These are phyloP conservation scores for Kurtzmaniella quercitrusa DNA, from an alignment of 1,139 yeast species.

Conservation along the genomic window DNA sequence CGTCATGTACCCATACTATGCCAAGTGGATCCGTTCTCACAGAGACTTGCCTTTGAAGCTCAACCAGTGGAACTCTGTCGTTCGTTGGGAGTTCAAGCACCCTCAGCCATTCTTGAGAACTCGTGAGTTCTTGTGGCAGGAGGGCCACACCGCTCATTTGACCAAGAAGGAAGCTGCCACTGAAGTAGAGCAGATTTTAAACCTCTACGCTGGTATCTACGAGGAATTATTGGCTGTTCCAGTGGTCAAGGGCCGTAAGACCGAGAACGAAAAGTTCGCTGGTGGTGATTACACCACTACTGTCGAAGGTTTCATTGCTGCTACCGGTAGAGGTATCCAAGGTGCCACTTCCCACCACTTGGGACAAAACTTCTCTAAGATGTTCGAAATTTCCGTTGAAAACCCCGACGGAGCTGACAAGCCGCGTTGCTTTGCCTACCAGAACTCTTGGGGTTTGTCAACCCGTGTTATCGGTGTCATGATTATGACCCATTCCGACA, in stretches of 20 bases:
- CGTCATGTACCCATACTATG: conserved; percentile 98
- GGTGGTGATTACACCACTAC: conserved; percentile 97
- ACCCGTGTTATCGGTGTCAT: conserved; percentile 98
- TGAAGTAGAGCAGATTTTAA: conserved; percentile 85
- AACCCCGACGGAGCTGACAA: conserved; percentile 87
- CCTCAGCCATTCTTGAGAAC: conserved; percentile 99
- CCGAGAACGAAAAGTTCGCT: conserved; percentile 97
- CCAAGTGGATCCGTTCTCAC: conserved; percentile 98
- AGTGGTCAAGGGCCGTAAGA: conserved; percentile 89
- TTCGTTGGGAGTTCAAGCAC: conserved; percentile 99
- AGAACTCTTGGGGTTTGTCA: conserved; percentile 98
- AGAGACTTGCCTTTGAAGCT: conserved; percentile 94
- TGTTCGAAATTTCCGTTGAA: conserved; percentile 95
- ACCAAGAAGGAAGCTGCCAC: conserved; percentile 72
- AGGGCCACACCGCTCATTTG: conserved; percentile 97
- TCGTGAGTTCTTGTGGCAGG: conserved; percentile 99
- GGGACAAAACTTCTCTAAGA: conserved; percentile 97
- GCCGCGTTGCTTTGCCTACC: conserved; percentile 85
- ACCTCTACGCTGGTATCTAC: conserved; percentile 79
- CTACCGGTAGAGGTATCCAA: conserved; percentile 99
- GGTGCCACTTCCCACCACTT: conserved; percentile 98
- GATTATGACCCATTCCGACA: conserved; percentile 98
- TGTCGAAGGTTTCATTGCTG: conserved; percentile 93
- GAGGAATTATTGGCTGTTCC: conserved; percentile 96
- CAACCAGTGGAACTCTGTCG: conserved; percentile 99